A percentile compares a stretch with the other conserved stretches of the same genome.
These are phyloP conservation scores for Penicillium griseofulvum DNA, from an alignment of 2,329 filamentous ascomycete genomes.

Conservation along the genomic window DNA sequence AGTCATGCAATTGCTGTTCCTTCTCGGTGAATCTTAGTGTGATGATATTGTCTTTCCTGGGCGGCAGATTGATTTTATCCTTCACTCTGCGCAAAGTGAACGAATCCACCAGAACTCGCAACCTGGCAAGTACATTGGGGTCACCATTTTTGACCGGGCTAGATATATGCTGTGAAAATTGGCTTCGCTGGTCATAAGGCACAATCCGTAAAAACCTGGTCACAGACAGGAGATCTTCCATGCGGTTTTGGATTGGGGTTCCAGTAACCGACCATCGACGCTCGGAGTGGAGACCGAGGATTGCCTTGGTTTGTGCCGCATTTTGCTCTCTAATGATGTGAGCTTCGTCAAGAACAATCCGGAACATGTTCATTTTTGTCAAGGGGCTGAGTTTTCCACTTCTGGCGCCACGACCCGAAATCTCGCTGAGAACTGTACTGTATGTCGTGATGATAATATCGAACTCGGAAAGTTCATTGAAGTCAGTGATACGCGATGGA, in stretches of 20 bases:
- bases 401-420: slow-evolving; percentile 63
- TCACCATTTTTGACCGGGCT: slow-evolving; percentile 85
- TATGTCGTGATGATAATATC: slow-evolving; percentile 94
- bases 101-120: slow-evolving; percentile 88
- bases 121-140: slow-evolving; percentile 71
- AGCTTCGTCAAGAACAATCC: slow-evolving; percentile 89
- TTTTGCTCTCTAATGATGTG: slow-evolving; percentile 87
- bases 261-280: slow-evolving; percentile 96
- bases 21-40: slow-evolving; percentile 71
- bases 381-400: slow-evolving; percentile 58
- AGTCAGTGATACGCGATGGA: slow-evolving; percentile 67
- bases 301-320: slow-evolving; percentile 79
- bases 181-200: slow-evolving; percentile 75
- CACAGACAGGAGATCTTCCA: slow-evolving; percentile 84
- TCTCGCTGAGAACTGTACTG: slow-evolving; percentile 78
- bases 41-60: slow-evolving; percentile 69
- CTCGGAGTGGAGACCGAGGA: slow-evolving; percentile 73
- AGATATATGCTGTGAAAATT: slow-evolving; percentile 77
- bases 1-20: slow-evolving; percentile 75
- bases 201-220: slow-evolving; percentile 80
- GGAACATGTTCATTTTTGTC: slow-evolving; percentile 82
- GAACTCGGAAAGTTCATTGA: slow-evolving; percentile 65
- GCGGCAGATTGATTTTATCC: slow-evolving; percentile 81
- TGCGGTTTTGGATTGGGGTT: slow-evolving; percentile 88
- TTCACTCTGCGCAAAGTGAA: slow-evolving; percentile 89